Evolutionary conservation across 192 early-diverging fungal species (phyloP), one percentile per base, ranked within the genome.

Genomic region (Coemansia guatemalensis): DNA sequence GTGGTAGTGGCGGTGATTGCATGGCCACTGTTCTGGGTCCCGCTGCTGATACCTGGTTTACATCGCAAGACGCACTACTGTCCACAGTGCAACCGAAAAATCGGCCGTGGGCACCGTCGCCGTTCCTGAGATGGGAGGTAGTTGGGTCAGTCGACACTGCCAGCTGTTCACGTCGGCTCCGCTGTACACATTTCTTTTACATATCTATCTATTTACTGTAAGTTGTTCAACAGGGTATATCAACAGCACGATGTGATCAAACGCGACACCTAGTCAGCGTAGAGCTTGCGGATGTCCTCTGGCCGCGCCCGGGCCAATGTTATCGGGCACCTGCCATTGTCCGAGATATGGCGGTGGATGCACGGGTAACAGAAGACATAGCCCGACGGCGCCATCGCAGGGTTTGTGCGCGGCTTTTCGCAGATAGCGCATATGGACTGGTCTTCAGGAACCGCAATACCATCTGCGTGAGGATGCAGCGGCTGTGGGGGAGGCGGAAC

Each of bases 291-390:
- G 21, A 84, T 81, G 14, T 39, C 71, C 9, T 27, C 59, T 7
- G 63, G 29, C 5, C 27, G 32, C 2, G 69, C 64, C 57, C 23
- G 53, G 32, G 82, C 74, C 70, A 85, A 75, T 4, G 93, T 92
- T 4, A 97, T 85, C 8, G 95, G 95, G 53, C 95, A 97, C 8
- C 84, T 59, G 17, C 81, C 79, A 61, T 86, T 69, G 20, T 89
- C 87, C 20, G 88, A 85, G 8, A 96, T 84, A 58, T 89, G 87
- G 32, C 81, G 82, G 74, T 87, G 89, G 8, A 92, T 85, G 77
- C 95, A 98, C 7, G 90, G 88, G 72, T 98, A 98, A 74, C 95
- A 98, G 60, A 90, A 96, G 12, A 94, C 95, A 65, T 93, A 96
- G 14, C 95, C 95, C 8, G 94, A 87, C 14, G 91, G 82, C 25